Conservation (phyloP, 2,329 filamentous ascomycete genomes). For the Fusarium graminum region DNA sequence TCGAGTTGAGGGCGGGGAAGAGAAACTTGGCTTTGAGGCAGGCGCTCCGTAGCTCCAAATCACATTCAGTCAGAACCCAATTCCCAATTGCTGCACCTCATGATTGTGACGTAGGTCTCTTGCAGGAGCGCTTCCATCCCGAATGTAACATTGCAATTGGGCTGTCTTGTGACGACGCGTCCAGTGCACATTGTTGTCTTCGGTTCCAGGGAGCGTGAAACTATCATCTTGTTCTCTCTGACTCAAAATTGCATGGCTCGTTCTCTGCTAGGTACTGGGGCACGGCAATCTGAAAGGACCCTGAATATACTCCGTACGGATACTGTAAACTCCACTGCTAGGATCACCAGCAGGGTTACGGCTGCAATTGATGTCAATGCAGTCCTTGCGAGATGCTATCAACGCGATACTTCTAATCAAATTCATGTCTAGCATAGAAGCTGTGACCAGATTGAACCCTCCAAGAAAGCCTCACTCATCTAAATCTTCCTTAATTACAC, state of each 20-base stretch:
- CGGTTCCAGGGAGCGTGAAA: constrained; percentile 5
- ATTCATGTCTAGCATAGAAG: neutral
- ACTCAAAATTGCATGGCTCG: neutral
- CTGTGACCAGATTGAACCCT: neutral
- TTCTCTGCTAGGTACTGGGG: constrained; percentile 1
- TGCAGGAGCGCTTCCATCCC: constrained; percentile 12
- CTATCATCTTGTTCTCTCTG: constrained; percentile 4
- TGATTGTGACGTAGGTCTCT: constrained; percentile 33
- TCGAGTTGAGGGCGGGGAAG: constrained; percentile 17
- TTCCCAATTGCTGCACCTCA: constrained; percentile 20
- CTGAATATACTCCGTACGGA: constrained; percentile 3
- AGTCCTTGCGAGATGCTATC: constrained; percentile 19
- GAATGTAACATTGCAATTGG: constrained; percentile 38
- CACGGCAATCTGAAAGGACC: constrained; percentile 23
- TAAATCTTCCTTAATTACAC: constrained; percentile 7
- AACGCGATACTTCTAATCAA: neutral
- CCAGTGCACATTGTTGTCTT: neutral
- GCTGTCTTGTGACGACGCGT: constrained; percentile 17
- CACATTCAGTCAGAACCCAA: constrained; percentile 41
- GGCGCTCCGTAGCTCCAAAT: constrained; percentile 33
- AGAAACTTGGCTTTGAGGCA: constrained; percentile 31
- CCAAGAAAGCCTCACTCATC: constrained; percentile 5
- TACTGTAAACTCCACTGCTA: constrained; percentile 32
- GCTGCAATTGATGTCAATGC: neutral
- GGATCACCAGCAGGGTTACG: constrained; percentile 37